These are phyloP conservation scores for Yamadazyma dushanensis DNA, from an alignment of 1,139 yeast genomes.

Conservation along the genomic window DNA sequence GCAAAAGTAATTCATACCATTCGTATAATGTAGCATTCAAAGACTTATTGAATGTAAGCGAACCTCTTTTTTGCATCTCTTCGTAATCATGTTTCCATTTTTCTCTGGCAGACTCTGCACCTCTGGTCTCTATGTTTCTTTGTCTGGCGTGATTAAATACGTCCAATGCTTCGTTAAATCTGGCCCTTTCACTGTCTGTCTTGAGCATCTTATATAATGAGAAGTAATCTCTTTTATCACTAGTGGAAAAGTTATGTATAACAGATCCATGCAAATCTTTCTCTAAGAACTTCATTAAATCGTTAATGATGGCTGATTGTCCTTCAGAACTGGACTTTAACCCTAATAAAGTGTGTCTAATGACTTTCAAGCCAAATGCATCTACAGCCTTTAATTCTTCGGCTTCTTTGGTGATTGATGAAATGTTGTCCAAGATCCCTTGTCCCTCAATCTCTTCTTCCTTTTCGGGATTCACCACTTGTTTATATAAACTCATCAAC, in stretches of 20 bases:
- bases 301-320: conserved; percentile 27
- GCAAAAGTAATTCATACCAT: conserved; percentile 73
- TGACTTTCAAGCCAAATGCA: conserved; percentile 76
- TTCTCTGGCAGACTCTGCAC: conserved; percentile 81
- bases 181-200: conserved; percentile 50
- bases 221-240: conserved; percentile 57
- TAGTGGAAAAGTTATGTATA: conserved; percentile 31
- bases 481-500: conserved; percentile 30
- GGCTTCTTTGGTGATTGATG: conserved; percentile 51
- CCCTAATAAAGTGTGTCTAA: conserved; percentile 77
- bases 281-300: conserved; percentile 38
- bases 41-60: conserved; percentile 52
- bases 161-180: conserved; percentile 67
- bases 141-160: conserved; percentile 75
- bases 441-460: conserved; percentile 23
- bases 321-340: conserved; percentile 37
- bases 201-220: conserved; percentile 55
- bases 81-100: conserved; percentile 88
- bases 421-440: conserved; percentile 18
- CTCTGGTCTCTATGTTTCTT: conserved; percentile 69
- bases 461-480: conserved; percentile 18
- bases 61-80: conserved; percentile 65
- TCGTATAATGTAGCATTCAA: conserved; percentile 76
- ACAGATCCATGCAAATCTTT: conserved; percentile 26
- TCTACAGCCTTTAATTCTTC: conserved; percentile 66